A percentile compares a stretch with the other conserved stretches of the same genome.
Conservation (phyloP, 768 basidiomycete species). For the Mycena leptocephala region DNA sequence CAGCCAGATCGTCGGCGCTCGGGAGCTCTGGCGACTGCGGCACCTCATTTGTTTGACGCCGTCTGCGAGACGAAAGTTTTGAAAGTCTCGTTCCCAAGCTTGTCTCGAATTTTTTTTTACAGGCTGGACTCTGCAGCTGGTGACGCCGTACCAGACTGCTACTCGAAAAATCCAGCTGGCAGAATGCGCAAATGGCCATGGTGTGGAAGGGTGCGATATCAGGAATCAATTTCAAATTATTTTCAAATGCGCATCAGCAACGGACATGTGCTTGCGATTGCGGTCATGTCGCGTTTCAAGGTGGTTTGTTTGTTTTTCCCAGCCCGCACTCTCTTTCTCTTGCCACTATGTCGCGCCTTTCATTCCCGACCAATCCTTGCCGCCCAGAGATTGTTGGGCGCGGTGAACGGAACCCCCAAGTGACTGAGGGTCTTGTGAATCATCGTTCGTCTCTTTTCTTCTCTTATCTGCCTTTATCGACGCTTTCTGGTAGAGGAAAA, state of each 20-base stretch:
- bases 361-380: background rate
- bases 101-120: background rate
- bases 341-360: constrained; percentile 5
- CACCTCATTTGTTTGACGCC: background rate
- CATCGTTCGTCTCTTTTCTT: background rate
- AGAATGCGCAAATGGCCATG: constrained; percentile 6
- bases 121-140: background rate
- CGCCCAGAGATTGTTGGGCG: background rate
- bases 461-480: background rate
- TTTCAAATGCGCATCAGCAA: background rate
- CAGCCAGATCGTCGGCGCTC: background rate
- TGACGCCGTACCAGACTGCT: background rate
- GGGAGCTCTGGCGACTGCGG: background rate
- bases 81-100: background rate
- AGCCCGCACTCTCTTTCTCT: background rate
- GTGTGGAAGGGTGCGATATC: background rate
- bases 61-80: background rate
- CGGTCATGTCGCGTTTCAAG: background rate
- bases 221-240: background rate
- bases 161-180: background rate
- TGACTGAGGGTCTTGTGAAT: background rate
- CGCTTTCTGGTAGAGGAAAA: too few species aligned
- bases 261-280: background rate
- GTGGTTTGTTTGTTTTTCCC: background rate
- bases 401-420: background rate